These are phyloP conservation scores for Clonostachys byssicola DNA, from an alignment of 2,329 filamentous ascomycete genomes.

Conservation along the genomic window DNA sequence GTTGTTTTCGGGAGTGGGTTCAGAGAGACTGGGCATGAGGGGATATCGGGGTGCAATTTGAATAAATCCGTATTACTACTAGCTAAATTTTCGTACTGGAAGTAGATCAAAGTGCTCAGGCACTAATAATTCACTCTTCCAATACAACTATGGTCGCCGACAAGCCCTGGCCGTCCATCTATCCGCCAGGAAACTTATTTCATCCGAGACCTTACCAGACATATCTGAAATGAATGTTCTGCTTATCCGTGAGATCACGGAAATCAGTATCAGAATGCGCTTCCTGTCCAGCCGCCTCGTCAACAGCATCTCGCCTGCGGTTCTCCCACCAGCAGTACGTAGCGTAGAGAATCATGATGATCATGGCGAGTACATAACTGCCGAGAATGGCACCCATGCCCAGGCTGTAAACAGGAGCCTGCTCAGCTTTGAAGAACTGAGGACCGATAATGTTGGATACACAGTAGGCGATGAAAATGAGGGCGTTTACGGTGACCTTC, in stretches of 20 bases:
- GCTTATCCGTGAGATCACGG: not conserved
- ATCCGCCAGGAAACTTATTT: too few relatives aligned
- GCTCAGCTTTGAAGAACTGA: constrained; percentile 26
- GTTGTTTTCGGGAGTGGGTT: too few relatives aligned
- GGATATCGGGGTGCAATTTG: too few relatives aligned
- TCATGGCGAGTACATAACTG: constrained; percentile 15
- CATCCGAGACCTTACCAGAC: not conserved
- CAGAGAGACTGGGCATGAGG: too few relatives aligned
- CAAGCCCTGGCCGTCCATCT: too few relatives aligned
- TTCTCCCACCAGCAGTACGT: constrained; percentile 23
- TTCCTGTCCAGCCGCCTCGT: constrained; percentile 2
- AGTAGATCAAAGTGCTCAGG: too few relatives aligned
- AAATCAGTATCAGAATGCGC: not conserved
- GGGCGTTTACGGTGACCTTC: constrained; percentile 35
- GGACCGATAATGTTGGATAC: constrained; percentile 32
- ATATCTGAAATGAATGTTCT: constrained; percentile 2
- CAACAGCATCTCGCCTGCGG: constrained; percentile 11
- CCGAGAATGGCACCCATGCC: constrained; percentile 14
- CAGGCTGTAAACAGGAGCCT: constrained; percentile 21
- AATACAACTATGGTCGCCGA: not conserved
- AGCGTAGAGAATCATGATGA: constrained; percentile 20
- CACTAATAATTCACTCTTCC: not conserved
- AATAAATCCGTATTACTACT: too few relatives aligned
- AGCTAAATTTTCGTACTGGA: too few relatives aligned
- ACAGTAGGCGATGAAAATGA: constrained; percentile 39